Evolutionary conservation across 2,329 filamentous ascomycete genomes (phyloP).

Genomic region (Colletotrichum sp.): DNA sequence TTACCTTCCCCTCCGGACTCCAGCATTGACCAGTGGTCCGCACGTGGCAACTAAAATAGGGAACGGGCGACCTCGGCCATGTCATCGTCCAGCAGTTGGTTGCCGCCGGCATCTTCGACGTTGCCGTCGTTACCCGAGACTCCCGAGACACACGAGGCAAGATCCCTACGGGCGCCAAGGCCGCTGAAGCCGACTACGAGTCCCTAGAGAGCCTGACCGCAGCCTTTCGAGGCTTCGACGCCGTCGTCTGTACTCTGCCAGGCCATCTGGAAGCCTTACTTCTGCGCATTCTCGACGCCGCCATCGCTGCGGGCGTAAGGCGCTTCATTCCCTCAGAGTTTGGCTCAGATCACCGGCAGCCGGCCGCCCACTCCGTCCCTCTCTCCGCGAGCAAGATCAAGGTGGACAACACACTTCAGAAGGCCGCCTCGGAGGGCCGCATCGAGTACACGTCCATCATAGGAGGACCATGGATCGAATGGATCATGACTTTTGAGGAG

Average conservation of each 20-base stretch:
- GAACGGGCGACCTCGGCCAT: conserved; percentile 37
- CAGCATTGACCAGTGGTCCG: neutral
- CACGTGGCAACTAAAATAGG: neutral
- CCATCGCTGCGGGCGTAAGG: conserved; percentile 55
- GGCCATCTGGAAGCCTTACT: conserved; percentile 46
- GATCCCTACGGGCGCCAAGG: conserved; percentile 31
- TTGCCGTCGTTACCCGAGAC: conserved; percentile 38
- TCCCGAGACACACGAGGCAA: conserved; percentile 40
- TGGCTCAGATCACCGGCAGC: conserved; percentile 29
- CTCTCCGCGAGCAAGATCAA: conserved; percentile 23
- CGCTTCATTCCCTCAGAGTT: conserved; percentile 61
- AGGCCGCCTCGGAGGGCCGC: conserved; percentile 1
- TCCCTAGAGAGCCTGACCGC: conserved; percentile 48
- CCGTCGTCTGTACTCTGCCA: conserved; percentile 54
- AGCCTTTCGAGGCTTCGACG: conserved; percentile 61
- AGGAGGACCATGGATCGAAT: conserved; percentile 46
- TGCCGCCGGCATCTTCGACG: conserved; percentile 34
- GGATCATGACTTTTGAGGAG: conserved; percentile 3
- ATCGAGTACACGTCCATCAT: conserved; percentile 39
- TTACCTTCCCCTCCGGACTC: neutral
- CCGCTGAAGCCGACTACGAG: conserved; percentile 38
- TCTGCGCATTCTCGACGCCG: conserved; percentile 53
- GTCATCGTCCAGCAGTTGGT: conserved; percentile 32
- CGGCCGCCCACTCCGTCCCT: conserved; percentile 16
- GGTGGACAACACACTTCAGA: neutral